phyloP scores from a whole-genome alignment of 176 grass and related monocot species.

The Cocos nucifera region DNA sequence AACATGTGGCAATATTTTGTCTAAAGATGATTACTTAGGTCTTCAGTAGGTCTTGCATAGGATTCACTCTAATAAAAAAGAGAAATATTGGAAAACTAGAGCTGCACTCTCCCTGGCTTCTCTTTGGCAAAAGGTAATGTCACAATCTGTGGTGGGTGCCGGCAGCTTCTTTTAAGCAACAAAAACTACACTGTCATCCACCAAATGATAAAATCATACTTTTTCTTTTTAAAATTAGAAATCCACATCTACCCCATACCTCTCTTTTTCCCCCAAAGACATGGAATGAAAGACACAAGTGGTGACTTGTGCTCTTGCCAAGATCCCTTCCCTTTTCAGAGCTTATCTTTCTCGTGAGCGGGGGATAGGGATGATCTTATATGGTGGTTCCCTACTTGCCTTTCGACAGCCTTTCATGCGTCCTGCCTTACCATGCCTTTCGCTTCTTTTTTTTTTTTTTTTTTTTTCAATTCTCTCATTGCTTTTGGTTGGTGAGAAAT shows the following conservation, averaged over 20 bases:
- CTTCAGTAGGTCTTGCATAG: neutral
- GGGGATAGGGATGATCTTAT: neutral
- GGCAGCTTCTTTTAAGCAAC: neutral
- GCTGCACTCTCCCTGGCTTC: neutral
- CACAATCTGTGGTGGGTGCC: conserved; percentile 6
- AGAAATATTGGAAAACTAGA: neutral
- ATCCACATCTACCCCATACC: neutral
- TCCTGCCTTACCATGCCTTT: neutral
- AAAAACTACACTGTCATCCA: neutral
- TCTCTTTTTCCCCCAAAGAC: neutral
- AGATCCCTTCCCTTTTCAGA: conserved; percentile 3
- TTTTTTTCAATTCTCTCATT: too few relatives aligned
- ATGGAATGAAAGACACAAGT: conserved; percentile 4
- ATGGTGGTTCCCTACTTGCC: neutral
- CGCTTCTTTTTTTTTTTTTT: too few relatives aligned
- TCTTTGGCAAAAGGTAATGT: conserved; percentile 15
- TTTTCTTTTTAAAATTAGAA: too few relatives aligned
- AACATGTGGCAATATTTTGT: too few relatives aligned
- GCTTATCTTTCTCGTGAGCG: conserved; percentile 1
- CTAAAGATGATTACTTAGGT: too few relatives aligned
- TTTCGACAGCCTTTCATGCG: conserved; percentile 10
- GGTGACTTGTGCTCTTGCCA: neutral
- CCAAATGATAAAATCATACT: neutral
- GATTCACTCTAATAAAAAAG: conserved; percentile 1
- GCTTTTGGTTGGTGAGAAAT: neutral